Evolutionary conservation across 2,329 filamentous ascomycete species (phyloP), one percentile per base, ranked within the genome.

Genomic region (Teratosphaeria nubilosa): DNA sequence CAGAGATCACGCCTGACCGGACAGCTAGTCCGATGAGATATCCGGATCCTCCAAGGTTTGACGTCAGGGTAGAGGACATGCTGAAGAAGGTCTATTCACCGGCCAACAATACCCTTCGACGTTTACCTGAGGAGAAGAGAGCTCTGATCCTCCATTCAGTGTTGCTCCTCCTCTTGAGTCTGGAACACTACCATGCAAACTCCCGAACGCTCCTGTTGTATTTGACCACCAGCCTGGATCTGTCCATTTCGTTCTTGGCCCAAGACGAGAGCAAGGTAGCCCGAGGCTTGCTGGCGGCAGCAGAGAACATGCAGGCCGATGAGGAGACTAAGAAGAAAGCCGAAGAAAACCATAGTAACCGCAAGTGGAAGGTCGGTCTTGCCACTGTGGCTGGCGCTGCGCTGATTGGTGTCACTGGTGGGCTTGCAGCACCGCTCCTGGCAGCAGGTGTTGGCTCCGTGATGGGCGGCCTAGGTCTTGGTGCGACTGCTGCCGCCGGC

Each of bases 381-480:
- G 92, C 91, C 0, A 89, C 88, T 9, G 90, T 95, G 0, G 91
- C 90, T 0, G 92, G 92, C 11, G 92, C 92, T 1, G 89, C 88
- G 0, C 77, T 96, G 1, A 91, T 96, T n/a, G 85, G 85, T 10
- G 82, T 88, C 3, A 96, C 91, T 0, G 87, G 87, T 30, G 87
- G 87, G 32, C 81, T 96, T 10, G 87, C 90, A 9, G 84, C 87
- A 1, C 86, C 90, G 0, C 77, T 97, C 2, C 82, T 89, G 14
- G 86, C 85, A 22, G 90, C 88, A 10, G 89, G 90, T 0, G 80
- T 97, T 48, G 91, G 91, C 25, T 86, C 84, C 0, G 80, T 92
- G 0, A 87, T 91, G 76, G 86, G 87, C 25, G 90, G 90, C 0
- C 73, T 89, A 11, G 90, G 90, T 1, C 78, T 96, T 0, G 86